phyloP scores from a whole-genome alignment of 441 rosid species.

The Bruguiera hainesii region DNA sequence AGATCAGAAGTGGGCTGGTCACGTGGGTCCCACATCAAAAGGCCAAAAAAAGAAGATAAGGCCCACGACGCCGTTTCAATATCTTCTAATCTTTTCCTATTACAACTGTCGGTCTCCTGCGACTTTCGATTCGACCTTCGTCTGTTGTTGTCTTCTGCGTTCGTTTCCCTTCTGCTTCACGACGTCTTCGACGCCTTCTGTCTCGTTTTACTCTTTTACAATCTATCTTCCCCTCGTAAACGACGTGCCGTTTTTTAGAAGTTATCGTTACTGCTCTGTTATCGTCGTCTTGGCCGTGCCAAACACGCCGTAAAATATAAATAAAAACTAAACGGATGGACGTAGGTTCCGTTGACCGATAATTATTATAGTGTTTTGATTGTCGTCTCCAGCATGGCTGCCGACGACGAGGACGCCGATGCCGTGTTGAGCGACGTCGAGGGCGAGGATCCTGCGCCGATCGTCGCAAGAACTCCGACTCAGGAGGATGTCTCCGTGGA shows the following conservation, averaged over 20 bases:
- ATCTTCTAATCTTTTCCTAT: no score
- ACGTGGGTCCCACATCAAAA: no score
- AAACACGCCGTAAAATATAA: no score
- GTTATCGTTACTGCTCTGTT: not conserved
- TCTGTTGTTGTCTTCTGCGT: no score
- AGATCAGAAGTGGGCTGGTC: no score
- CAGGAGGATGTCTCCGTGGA: slow-evolving; percentile 43
- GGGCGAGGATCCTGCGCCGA: slow-evolving; percentile 55
- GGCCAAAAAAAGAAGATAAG: no score
- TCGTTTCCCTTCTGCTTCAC: no score
- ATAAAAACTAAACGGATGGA: not conserved
- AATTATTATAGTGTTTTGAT: not conserved
- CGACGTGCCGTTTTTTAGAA: not conserved
- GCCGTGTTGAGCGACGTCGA: slow-evolving; percentile 89
- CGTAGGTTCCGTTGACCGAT: not conserved
- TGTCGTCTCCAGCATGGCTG: slow-evolving; percentile 34
- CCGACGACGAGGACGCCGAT: slow-evolving; percentile 55
- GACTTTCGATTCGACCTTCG: no score
- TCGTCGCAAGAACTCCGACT: slow-evolving; percentile 35
- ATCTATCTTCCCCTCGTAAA: not conserved
- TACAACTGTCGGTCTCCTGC: no score
- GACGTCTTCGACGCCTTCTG: no score
- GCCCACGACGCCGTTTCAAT: no score
- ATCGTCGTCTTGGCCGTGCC: not conserved
- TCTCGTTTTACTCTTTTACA: no score